Conservation (phyloP, 352 stramenopile species). For the Nothophytophthora sp. region DNA sequence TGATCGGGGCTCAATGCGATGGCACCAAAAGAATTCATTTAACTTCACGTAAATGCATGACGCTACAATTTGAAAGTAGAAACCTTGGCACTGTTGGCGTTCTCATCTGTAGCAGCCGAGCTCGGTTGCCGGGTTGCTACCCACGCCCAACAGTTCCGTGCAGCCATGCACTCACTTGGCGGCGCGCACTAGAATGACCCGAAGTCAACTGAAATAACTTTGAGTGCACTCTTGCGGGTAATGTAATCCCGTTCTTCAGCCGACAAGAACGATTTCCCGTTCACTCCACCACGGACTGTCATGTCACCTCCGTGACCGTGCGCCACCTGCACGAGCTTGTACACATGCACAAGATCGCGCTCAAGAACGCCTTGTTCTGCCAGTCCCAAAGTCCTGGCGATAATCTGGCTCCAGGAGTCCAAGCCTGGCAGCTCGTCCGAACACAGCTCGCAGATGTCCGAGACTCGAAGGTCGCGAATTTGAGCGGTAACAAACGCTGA, state of each 20-base stretch:
- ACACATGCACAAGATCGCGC: conserved; percentile 40
- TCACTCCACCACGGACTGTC: not conserved
- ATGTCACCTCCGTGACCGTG: conserved; percentile 18
- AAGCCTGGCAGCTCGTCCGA: conserved; percentile 16
- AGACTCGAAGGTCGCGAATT: conserved; percentile 15
- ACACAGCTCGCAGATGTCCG: conserved; percentile 32
- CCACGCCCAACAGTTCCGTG: too few relatives aligned
- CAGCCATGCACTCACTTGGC: too few relatives aligned
- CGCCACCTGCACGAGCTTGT: conserved; percentile 67
- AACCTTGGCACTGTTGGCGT: too few relatives aligned
- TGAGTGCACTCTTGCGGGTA: conserved; percentile 36
- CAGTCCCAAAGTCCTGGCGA: conserved; percentile 33
- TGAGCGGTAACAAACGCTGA: conserved; percentile 30
- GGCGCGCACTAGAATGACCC: conserved; percentile 6
- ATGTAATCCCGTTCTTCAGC: conserved; percentile 44
- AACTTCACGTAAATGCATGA: too few relatives aligned
- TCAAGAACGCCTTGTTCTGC: conserved; percentile 33
- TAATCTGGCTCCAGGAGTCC: conserved; percentile 46
- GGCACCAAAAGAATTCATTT: too few relatives aligned
- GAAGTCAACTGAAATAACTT: conserved; percentile 44
- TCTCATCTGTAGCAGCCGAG: too few relatives aligned
- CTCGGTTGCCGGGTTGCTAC: too few relatives aligned
- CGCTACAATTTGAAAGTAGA: too few relatives aligned
- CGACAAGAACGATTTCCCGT: conserved; percentile 36
- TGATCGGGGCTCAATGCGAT: too few relatives aligned